Conservation (phyloP, 176 grass and related monocot species). For the Zea mays region Zm-B73-REFERENCE-NAM-5.0 NC_050097.1:13435501-13436000, state of each 20-base stretch:
- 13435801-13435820: constrained; percentile 60
- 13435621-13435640: neutral
- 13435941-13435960: neutral
- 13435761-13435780: constrained; percentile 77
- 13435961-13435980: neutral
- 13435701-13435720: constrained; percentile 85
- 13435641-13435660: neutral
- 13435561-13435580: constrained; percentile 82
- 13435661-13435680: neutral
- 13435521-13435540: constrained; percentile 85
- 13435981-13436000: neutral
- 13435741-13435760: constrained; percentile 77
- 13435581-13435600: constrained; percentile 81
- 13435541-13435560: constrained; percentile 85
- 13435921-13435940: constrained; percentile 80
- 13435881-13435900: constrained; percentile 90
- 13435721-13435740: constrained; percentile 82
- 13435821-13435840: constrained; percentile 91
- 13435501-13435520: constrained; percentile 68
- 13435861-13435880: constrained; percentile 84
- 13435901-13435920: constrained; percentile 64
- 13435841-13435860: constrained; percentile 73
- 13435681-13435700: constrained; percentile 64
- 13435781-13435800: constrained; percentile 80
- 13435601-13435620: neutral